Evolutionary conservation across 371 early-diverging fungal genomes (phyloP).

Genomic region (Lichtheimia hyalospora): DNA sequence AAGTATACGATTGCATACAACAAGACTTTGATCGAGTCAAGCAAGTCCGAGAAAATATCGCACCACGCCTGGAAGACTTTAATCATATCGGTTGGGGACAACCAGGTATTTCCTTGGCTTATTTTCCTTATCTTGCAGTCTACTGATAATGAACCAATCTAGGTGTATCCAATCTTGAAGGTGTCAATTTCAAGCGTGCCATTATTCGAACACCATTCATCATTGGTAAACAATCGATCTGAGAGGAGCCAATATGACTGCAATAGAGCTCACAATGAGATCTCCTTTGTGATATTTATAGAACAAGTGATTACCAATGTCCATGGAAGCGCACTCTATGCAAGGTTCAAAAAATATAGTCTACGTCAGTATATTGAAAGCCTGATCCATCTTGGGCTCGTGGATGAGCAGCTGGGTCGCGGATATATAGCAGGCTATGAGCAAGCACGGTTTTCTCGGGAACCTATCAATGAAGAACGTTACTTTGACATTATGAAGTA

Average conservation of each 20-base stretch:
- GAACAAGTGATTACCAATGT: slow-evolving; percentile 35
- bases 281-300: slow-evolving; percentile 22
- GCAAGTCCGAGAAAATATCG: slow-evolving; percentile 45
- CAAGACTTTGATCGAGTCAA: slow-evolving; percentile 55
- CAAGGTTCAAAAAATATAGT: slow-evolving; percentile 51
- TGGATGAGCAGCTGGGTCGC: slow-evolving; percentile 46
- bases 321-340: slow-evolving; percentile 35
- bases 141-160: no score
- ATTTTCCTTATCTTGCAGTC: no score
- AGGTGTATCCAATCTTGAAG: slow-evolving; percentile 37
- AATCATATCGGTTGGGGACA: slow-evolving; percentile 63
- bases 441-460: slow-evolving; percentile 50
- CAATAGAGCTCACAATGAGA: neutral
- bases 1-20: slow-evolving; percentile 57
- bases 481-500: slow-evolving; percentile 49
- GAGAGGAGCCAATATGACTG: no score
- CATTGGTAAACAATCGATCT: slow-evolving; percentile 59
- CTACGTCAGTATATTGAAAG: slow-evolving; percentile 58
- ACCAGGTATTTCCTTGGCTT: slow-evolving; percentile 32
- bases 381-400: slow-evolving; percentile 46
- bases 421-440: slow-evolving; percentile 60
- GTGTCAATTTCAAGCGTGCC: slow-evolving; percentile 62
- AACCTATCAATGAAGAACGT: slow-evolving; percentile 30
- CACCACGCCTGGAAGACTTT: slow-evolving; percentile 59
- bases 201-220: slow-evolving; percentile 64